phyloP scores from a whole-genome alignment of 192 early-diverging fungal genomes.

The Coemansia asiatica region DNA sequence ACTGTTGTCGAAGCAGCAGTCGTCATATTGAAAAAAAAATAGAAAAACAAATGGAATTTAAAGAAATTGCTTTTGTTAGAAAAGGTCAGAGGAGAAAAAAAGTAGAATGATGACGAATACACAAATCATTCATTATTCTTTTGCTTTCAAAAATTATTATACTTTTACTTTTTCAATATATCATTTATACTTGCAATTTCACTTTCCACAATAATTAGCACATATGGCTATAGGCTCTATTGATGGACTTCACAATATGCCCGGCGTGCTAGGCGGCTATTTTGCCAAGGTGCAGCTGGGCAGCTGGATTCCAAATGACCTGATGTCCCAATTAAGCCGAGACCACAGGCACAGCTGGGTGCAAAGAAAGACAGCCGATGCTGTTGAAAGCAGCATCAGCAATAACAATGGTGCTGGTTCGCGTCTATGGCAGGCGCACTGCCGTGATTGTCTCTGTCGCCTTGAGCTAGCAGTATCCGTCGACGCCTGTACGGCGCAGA shows the following conservation, averaged over 20 bases:
- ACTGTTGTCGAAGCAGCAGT: background rate
- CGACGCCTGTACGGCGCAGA: conserved; percentile 1
- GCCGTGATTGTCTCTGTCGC: conserved; percentile 33
- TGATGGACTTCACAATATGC: background rate
- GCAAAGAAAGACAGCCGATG: background rate
- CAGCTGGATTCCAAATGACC: conserved; percentile 32
- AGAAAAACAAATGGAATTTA: background rate
- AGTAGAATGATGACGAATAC: background rate
- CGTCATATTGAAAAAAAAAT: background rate
- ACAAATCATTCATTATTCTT: too few relatives aligned
- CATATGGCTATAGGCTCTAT: background rate
- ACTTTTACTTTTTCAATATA: too few relatives aligned
- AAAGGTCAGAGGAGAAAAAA: background rate
- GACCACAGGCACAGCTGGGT: conserved; percentile 45
- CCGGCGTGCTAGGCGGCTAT: conserved; percentile 32
- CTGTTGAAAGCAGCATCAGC: background rate
- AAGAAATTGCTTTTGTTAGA: too few relatives aligned
- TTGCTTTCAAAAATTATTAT: too few relatives aligned
- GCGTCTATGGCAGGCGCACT: conserved; percentile 22
- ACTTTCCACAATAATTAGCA: background rate
- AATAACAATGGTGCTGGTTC: background rate
- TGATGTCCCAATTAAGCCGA: conserved; percentile 13
- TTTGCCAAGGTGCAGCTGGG: conserved; percentile 32
- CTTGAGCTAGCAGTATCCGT: conserved; percentile 9
- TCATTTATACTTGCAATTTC: background rate